Evolutionary conservation across 257 asterid genomes (phyloP), one percentile per base, ranked within the genome.

Genomic region (Penstemon davidsonii): DNA sequence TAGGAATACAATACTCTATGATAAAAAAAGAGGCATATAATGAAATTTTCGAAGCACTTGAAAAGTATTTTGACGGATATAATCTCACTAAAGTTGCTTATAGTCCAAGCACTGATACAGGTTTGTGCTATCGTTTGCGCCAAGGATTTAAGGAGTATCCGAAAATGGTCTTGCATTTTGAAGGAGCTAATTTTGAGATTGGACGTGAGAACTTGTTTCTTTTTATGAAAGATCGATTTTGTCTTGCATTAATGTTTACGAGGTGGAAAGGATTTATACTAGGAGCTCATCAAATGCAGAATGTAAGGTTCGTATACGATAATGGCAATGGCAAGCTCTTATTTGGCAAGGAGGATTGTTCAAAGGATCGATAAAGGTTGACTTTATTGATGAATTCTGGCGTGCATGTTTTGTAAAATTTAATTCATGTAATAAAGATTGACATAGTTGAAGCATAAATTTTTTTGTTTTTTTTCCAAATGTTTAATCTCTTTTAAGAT

Each of bases 261-360:
- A 10, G 19, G 46, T 1, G 33, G 6, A 39, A 38, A 2, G 3
- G 3, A 61, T 39, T n/a, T 10, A 8, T 43, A 5, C 9, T 67
- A 10, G 71, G 71, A 3, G 62, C 54, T 0, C 55, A 13, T 44
- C 71, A 67, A 55, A 61, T 53, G 62, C 71, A 67, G 37, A 54
- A 54, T 43, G 44, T 67, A 7, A 69, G 73, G 67, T n/a, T 58
- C 8, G n/a, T 69, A 15, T 69, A 57, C 57, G 73, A 69, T 55
- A 33, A 36, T 12, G 66, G 49, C 8, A 39, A 37, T 36, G 58
- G 33, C 6, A n/a, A 25, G 46, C 49, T 69, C 2, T 54, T 67
- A 25, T 67, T 67, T 54, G 63, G 36, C 13, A 40, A 11, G 25
- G 71, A 67, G 44, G 62, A 53, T 19, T 67, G 71, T 40, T 64